These are phyloP conservation scores for Termitomyces sp. DNA, from an alignment of 768 basidiomycete species.

Conservation along the genomic window DNA sequence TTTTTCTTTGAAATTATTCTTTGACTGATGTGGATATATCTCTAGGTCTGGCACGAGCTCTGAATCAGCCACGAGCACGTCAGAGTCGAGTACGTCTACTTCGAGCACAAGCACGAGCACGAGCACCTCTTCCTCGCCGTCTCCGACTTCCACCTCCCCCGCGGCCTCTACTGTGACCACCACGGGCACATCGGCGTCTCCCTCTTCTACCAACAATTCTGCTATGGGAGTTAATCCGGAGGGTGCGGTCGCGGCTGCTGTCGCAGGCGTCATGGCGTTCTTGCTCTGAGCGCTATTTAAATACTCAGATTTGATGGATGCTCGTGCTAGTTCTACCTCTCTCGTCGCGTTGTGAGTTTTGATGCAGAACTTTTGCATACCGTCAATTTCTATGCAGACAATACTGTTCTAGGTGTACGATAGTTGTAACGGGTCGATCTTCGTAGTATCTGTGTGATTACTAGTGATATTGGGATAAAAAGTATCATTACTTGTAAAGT, in stretches of 20 bases:
- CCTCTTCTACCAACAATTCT: slow-evolving; percentile 3
- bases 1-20: not conserved
- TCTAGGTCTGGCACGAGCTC: not conserved
- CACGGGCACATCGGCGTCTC: not conserved
- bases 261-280: slow-evolving; percentile 16
- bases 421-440: not conserved
- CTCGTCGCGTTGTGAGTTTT: not conserved
- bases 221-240: slow-evolving; percentile 9
- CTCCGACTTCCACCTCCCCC: not conserved
- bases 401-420: not conserved
- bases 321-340: not conserved
- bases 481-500: no score
- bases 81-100: not conserved
- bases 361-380: not conserved
- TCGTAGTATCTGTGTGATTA: no score
- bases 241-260: slow-evolving; percentile 10
- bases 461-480: no score
- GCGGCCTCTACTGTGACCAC: not conserved
- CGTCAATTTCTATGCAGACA: no score
- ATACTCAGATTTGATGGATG: not conserved
- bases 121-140: not conserved
- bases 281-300: not conserved
- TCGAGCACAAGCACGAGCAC: not conserved
- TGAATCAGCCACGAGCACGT: not conserved
- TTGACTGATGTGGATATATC: not conserved